Evolutionary conservation across 106 monocot genomes (phyloP).

Genomic region (Dendrobium nobile): DNA sequence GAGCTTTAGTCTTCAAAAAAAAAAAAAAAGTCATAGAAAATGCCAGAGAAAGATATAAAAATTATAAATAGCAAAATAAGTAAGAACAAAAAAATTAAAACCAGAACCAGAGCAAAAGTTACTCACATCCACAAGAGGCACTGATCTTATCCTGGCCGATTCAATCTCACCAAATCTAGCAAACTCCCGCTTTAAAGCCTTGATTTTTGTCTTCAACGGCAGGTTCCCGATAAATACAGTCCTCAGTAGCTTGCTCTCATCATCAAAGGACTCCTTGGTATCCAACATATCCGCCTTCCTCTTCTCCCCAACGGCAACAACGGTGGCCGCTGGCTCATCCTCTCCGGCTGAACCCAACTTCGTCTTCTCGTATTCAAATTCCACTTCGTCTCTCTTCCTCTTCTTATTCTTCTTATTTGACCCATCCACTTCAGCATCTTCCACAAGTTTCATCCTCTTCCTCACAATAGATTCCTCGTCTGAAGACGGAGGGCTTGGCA

Average conservation of each 20-base stretch:
- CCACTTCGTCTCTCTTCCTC: slow-evolving; percentile 74
- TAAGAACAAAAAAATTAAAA: slow-evolving; percentile 3
- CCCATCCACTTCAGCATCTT: slow-evolving; percentile 2
- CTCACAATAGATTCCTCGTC: slow-evolving; percentile 1
- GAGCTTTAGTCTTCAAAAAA: slow-evolving; percentile 47
- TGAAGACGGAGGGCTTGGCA: not conserved
- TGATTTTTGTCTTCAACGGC: slow-evolving; percentile 68
- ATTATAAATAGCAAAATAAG: slow-evolving; percentile 1
- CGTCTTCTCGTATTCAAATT: slow-evolving; percentile 40
- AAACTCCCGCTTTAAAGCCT: slow-evolving; percentile 77
- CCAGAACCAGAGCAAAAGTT: not conserved
- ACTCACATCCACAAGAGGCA: slow-evolving; percentile 69
- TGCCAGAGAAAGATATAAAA: not conserved
- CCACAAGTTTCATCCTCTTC: slow-evolving; percentile 28
- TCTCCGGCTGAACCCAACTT: slow-evolving; percentile 15
- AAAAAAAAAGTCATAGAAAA: not conserved
- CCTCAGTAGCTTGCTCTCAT: slow-evolving; percentile 82
- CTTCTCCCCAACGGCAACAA: slow-evolving; percentile 55
- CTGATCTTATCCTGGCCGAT: slow-evolving; percentile 79
- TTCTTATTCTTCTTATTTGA: slow-evolving; percentile 34
- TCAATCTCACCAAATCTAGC: slow-evolving; percentile 72
- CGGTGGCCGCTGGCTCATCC: slow-evolving; percentile 5
- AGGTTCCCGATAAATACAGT: slow-evolving; percentile 92
- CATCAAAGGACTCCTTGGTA: slow-evolving; percentile 44
- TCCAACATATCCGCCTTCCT: slow-evolving; percentile 42